These are phyloP conservation scores for Vitis riparia DNA, from an alignment of 164 flowering plant species.

Conservation along the genomic window DNA sequence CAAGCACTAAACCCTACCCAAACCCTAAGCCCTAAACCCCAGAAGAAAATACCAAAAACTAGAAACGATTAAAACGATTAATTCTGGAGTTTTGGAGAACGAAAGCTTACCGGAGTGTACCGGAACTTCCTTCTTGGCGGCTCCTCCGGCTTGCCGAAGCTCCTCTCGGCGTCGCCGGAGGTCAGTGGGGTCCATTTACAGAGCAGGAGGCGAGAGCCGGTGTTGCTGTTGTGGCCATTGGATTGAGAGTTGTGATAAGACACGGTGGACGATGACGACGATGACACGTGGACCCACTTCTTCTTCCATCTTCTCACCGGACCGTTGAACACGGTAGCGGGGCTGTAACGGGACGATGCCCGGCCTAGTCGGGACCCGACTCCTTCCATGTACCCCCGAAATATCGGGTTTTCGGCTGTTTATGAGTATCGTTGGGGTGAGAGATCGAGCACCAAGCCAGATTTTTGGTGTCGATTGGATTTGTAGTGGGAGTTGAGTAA, in stretches of 20 bases:
- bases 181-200: constrained; percentile 36
- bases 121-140: constrained; percentile 48
- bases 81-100: neutral
- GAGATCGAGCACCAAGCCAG: too few relatives aligned
- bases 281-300: constrained; percentile 51
- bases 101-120: constrained; percentile 51
- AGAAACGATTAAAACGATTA: too few relatives aligned
- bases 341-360: constrained; percentile 46
- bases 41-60: neutral
- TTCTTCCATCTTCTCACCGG: constrained; percentile 63
- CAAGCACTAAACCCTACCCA: neutral
- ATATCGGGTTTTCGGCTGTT: neutral
- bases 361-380: constrained; percentile 49
- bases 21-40: neutral
- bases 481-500: neutral
- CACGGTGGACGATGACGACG: constrained; percentile 22
- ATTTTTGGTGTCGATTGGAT: too few relatives aligned
- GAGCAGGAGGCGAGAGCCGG: constrained; percentile 23
- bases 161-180: constrained; percentile 1
- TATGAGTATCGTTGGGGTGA: neutral
- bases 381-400: constrained; percentile 36
- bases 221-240: constrained; percentile 21
- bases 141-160: constrained; percentile 22
- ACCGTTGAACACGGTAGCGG: constrained; percentile 47
- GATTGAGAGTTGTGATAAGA: constrained; percentile 12